Evolutionary conservation across 352 stramenopile genomes (phyloP).

Genomic region (Phytophthora hibernalis): DNA sequence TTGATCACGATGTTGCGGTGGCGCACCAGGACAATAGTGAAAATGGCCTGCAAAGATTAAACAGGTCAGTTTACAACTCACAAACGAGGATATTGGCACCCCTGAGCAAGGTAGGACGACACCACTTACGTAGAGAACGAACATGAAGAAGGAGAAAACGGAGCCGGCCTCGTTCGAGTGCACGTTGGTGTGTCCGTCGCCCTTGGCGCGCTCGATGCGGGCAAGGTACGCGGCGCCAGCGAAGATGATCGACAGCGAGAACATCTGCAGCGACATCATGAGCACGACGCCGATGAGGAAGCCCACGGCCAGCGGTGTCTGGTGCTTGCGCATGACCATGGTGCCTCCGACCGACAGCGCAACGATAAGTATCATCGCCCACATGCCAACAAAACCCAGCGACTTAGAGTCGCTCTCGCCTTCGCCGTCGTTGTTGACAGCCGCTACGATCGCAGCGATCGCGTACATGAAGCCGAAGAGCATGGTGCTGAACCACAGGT

Average conservation of each 20-base stretch:
- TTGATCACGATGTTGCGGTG: conserved; percentile 88
- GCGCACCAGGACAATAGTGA: conserved; percentile 75
- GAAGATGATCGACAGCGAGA: conserved; percentile 84
- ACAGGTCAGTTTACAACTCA: background rate
- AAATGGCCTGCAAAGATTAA: conserved; percentile 48
- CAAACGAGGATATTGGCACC: background rate
- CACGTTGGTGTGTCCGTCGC: conserved; percentile 63
- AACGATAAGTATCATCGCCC: conserved; percentile 85
- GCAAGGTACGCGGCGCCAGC: conserved; percentile 74
- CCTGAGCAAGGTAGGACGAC: too few species aligned
- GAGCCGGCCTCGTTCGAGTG: conserved; percentile 80
- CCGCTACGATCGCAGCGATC: conserved; percentile 84
- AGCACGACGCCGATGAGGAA: conserved; percentile 92
- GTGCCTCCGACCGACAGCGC: conserved; percentile 84
- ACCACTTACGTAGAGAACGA: conserved; percentile 81
- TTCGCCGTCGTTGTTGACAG: conserved; percentile 78
- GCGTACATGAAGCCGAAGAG: conserved; percentile 89
- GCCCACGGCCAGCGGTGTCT: conserved; percentile 84
- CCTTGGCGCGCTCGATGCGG: conserved; percentile 65
- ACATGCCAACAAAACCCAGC: conserved; percentile 83
- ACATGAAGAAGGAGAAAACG: conserved; percentile 91
- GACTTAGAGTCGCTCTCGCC: conserved; percentile 78
- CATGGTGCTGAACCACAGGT: conserved; percentile 86
- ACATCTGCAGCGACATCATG: conserved; percentile 92
- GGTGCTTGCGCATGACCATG: conserved; percentile 91